Evolutionary conservation across 768 basidiomycete species (phyloP), one percentile per base, ranked within the genome.

Genomic region (Asterophora parasitica): DNA sequence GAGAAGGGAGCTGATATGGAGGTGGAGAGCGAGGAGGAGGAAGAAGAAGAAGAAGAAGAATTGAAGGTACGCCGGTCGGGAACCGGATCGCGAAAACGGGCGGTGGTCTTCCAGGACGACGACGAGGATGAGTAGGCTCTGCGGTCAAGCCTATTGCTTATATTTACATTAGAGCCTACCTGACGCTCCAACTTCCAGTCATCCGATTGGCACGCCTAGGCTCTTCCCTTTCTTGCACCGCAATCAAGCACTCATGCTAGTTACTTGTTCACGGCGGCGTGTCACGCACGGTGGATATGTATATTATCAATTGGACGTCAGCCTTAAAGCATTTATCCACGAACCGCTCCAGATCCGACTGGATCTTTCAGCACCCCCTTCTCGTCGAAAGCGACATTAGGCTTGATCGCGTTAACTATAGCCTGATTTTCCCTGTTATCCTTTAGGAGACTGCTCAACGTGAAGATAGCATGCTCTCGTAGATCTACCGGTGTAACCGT

Each of bases 381-480:
- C 54, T 78, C 74, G 49, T 76, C 77, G 74, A 82, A 81, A 46
- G 76, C 70, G 48, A 74, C 72, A 15, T 75, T 67, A 20, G 84
- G 85, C 59, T 82, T 78, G 52, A 92, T 78, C 45, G 78, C 78
- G 48, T 83, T 77, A 39, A 98, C 85, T 34, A 90, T 72, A 2
- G 73, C 75, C 65, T 97, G 92, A 56, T 91, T 96, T 50, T 85
- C 85, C 23, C 65, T 52, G 62, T 96, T 96, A 31, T 75, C 72
- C 54, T 84, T 74, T 47, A 97, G 73, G 9, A 95, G 64, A 64
- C 88, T 90, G 36, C 81, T 80, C 15, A 96, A 71, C 15, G 91
- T 77, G 54, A 96, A 83, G 34, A 97, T 79, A 2, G 93, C 92
- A 61, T 96, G 90, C 67, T 97, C 94, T 15, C 92, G 84, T 39